Base-by-base conservation (phyloP, 2,329 filamentous ascomycete genomes). In the Colletotrichum sp. region DNA sequence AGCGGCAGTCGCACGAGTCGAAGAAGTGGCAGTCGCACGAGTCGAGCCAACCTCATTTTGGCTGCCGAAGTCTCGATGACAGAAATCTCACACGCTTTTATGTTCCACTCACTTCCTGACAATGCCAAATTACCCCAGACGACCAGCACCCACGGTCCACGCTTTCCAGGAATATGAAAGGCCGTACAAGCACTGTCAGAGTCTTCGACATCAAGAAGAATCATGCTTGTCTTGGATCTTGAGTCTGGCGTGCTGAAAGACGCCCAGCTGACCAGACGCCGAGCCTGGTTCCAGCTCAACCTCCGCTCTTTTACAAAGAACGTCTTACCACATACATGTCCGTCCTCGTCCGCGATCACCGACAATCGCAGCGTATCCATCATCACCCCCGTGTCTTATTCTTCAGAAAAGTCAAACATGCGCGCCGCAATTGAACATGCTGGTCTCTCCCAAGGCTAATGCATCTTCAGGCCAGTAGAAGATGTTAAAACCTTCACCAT, bases 261-360 rank as follows among this genome's bases (percentile, higher is more conserved):
- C 9, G 39, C 39, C 1, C 39, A 49, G 9, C 5, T 49, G 9
- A 6, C 36, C 36, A 2, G 3, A 36, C 3, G 34, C 15, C 34
- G 15, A 36, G 34, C 15, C 34, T 36, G 15, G 34, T 8, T 9
- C 36, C 36, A 6, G 36, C 36, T 19, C 36, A 8, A 0, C 36
- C 36, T 44, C 9, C 39, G 39, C 3, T 1, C 5, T 1, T n/a
- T 2, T n/a, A 49, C 0, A n/a, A 2, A 49, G 19, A 0, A 12
- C 39, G 19, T 6, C 1, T 49, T 7, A n/a, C 39, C 19, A 5
- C 19, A 22, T 1, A 49, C 19, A 5, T 0, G 5, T 12, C 19
- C 8, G 0, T n/a, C 6, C 19, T 49, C 19, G 19, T 49, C 39
- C 39, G 1, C 3, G 0, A 6, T 49, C 19, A n/a, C 1, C 5